phyloP scores from a whole-genome alignment of 1,139 yeast genomes.

The Magnusiomyces suaveolens region DNA sequence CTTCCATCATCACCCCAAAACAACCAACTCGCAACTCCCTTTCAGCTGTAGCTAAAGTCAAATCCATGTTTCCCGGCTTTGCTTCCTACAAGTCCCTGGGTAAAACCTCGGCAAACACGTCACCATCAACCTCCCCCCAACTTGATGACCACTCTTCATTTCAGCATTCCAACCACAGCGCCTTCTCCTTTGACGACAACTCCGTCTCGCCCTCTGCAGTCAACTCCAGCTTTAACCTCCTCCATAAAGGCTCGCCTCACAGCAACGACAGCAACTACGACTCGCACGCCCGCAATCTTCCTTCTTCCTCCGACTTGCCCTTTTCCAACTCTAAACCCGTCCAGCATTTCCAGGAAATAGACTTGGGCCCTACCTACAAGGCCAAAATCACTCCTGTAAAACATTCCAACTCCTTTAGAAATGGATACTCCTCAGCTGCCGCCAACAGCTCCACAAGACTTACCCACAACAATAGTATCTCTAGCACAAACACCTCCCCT shows the following conservation, averaged over 20 bases:
- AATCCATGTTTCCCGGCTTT: slow-evolving; percentile 14
- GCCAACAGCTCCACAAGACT: too few relatives aligned
- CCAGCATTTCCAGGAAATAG: slow-evolving; percentile 13
- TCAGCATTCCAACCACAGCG: neutral
- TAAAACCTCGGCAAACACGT: neutral
- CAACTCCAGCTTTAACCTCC: too few relatives aligned
- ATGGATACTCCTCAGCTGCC: too few relatives aligned
- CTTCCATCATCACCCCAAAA: neutral
- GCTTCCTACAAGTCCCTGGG: slow-evolving; percentile 11
- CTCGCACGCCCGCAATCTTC: neutral
- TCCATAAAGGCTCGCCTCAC: neutral
- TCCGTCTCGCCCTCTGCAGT: too few relatives aligned
- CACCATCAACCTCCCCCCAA: neutral
- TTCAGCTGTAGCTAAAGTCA: slow-evolving; percentile 12
- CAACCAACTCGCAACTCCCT: neutral
- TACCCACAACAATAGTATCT: slow-evolving; percentile 3
- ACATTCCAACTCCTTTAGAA: slow-evolving; percentile 1
- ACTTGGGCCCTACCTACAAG: slow-evolving; percentile 12
- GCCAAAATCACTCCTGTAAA: slow-evolving; percentile 13
- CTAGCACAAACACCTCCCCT: too few relatives aligned
- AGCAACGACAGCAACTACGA: neutral
- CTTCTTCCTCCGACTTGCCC: neutral
- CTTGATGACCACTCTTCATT: too few relatives aligned
- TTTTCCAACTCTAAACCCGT: slow-evolving; percentile 2
- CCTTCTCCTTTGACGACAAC: neutral